phyloP scores from a whole-genome alignment of 257 asterid species.

The Solanum sejunctum region DNA sequence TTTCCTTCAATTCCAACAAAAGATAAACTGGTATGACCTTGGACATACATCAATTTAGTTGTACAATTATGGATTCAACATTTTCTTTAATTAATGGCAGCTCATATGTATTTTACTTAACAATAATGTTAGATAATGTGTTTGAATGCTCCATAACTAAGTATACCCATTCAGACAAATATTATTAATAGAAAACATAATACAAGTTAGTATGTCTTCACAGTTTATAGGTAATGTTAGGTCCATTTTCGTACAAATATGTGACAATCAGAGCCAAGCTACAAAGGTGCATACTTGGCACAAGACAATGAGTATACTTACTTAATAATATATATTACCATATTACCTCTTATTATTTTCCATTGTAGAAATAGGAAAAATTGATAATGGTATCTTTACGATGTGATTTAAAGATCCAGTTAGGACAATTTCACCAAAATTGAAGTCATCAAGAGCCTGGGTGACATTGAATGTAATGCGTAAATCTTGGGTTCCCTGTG shows the following conservation, averaged over 20 bases:
- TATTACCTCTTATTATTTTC: not conserved
- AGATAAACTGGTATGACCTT: too few relatives aligned
- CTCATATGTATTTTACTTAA: not conserved
- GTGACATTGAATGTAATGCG: slow-evolving; percentile 39
- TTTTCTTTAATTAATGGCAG: too few relatives aligned
- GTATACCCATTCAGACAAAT: too few relatives aligned
- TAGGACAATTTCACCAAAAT: slow-evolving; percentile 68
- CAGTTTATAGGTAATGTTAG: not conserved
- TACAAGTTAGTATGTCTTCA: not conserved
- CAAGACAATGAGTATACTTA: not conserved
- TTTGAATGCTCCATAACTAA: too few relatives aligned
- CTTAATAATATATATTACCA: not conserved
- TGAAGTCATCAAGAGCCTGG: slow-evolving; percentile 42
- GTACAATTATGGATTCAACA: too few relatives aligned
- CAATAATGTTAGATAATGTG: too few relatives aligned
- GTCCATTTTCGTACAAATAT: not conserved
- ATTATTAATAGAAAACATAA: not conserved
- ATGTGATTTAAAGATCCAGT: slow-evolving; percentile 66
- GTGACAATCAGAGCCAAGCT: not conserved
- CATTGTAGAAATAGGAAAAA: slow-evolving; percentile 35
- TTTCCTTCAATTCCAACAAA: too few relatives aligned
- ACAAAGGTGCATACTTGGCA: not conserved
- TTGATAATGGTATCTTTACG: slow-evolving; percentile 54
- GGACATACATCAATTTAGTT: too few relatives aligned
- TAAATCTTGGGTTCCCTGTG: slow-evolving; percentile 43